Evolutionary conservation across 2,329 filamentous ascomycete species (phyloP), one percentile per base, ranked within the genome.

Genomic region (Colletotrichum sublineola): DNA sequence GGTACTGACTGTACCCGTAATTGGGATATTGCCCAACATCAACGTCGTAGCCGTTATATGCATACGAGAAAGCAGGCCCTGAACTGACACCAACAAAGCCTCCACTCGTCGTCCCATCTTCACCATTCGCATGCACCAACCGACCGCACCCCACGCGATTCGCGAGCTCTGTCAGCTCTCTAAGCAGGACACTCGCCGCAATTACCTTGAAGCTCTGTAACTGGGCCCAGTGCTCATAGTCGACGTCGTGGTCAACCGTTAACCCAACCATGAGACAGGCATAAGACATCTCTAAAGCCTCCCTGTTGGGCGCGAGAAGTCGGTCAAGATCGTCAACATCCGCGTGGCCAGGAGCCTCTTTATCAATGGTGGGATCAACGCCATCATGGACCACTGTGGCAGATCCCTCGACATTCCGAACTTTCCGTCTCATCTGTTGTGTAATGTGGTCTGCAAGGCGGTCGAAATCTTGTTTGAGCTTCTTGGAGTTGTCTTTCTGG

Each of bases 391-490:
- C 80, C 20, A 38, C 36, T 31, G 46, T n/a, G 11, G 5, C 52
- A 4, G n/a, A n/a, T 42, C 46, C 67, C 1, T 55, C 63, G 7
- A 48, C 57, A 29, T 29, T 62, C 15, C 58, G 62, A 15, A 24
- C 55, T 7, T 60, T 69, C 5, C 63, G 74, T 29, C 79, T 79
- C 64, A 85, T 82, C 56, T 83, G 76, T 7, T 79, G 78, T 29
- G 82, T 80, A 12, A 83, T 80, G 80, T 82, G 86, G 2, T 80
- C 77, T 18, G 84, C 80, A 55, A 87, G 82, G 11, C 83, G 81
- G 55, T 87, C 85, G 60, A 86, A 88, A 60, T 86, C 86, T 18
- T 88, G 86, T 65, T 84, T 85, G 29, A 90, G 81, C 75, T 86
- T 86, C 58, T 83, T 79, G 2, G 87, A 89, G 2, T 82, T 81